A percentile compares a stretch with the other conserved stretches of the same genome.
phyloP scores from a whole-genome alignment of 1,139 yeast genomes.

The Pichia sp. region DNA sequence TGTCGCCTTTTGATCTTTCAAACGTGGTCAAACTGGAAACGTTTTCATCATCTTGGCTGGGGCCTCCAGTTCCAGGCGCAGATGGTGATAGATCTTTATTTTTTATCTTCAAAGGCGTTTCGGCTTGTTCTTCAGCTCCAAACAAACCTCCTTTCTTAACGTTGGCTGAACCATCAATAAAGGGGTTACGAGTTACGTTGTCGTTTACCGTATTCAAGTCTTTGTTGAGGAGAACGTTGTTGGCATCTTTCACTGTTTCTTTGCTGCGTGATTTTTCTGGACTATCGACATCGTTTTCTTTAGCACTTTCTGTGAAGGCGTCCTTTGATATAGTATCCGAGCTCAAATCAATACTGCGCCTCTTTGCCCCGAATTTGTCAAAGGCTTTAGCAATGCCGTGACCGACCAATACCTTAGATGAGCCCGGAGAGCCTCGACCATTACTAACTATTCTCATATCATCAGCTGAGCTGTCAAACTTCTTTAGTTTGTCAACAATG shows the following conservation, averaged over 20 bases:
- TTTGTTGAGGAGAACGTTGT: background rate
- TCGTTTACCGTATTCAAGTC: constrained; percentile 1
- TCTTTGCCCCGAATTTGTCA: constrained; percentile 33
- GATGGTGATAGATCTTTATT: background rate
- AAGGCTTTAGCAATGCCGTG: constrained; percentile 23
- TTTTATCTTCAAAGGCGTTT: background rate
- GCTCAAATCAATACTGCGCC: constrained; percentile 18
- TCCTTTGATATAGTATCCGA: background rate
- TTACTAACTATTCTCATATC: background rate
- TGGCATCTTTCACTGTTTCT: background rate
- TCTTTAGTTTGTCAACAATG: constrained; percentile 26
- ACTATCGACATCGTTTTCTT: constrained; percentile 1
- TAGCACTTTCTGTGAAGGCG: constrained; percentile 1
- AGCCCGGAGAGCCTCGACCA: constrained; percentile 2
- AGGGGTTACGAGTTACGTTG: constrained; percentile 10
- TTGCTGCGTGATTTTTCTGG: background rate
- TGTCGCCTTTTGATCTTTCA: no score
- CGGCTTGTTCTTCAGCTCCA: background rate
- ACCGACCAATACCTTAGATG: constrained; percentile 18
- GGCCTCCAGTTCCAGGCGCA: no score
- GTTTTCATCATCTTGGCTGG: background rate
- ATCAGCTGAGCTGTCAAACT: constrained; percentile 21
- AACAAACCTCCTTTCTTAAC: background rate
- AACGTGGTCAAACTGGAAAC: background rate
- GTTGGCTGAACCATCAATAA: constrained; percentile 11